Conservation (phyloP, 257 asterid species). For the Ajuga chamaepitys region DNA sequence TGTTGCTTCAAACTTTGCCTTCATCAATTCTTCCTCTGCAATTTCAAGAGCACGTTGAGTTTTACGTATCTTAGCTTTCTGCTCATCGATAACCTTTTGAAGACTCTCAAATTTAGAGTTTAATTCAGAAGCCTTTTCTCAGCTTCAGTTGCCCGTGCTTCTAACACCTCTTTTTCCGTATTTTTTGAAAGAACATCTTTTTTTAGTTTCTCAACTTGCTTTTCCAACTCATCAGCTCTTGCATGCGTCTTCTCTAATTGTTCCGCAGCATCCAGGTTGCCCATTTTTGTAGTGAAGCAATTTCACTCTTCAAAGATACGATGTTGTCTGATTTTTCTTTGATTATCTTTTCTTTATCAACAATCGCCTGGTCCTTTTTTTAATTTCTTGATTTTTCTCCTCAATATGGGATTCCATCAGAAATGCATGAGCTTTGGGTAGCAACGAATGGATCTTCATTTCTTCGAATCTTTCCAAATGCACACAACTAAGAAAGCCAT, state of each 20-base stretch:
- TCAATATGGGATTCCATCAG: slow-evolving; percentile 60
- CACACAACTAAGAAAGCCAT: too few species aligned
- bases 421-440: too few species aligned
- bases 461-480: too few species aligned
- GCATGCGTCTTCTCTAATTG: slow-evolving; percentile 66
- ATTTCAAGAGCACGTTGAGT: slow-evolving; percentile 88
- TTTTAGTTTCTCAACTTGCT: slow-evolving; percentile 56
- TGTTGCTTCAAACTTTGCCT: slow-evolving; percentile 69
- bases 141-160: slow-evolving; percentile 47
- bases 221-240: slow-evolving; percentile 62
- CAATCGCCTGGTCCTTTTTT: slow-evolving; percentile 56
- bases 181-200: slow-evolving; percentile 36
- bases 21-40: slow-evolving; percentile 93
- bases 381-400: slow-evolving; percentile 53
- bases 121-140: slow-evolving; percentile 48
- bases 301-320: slow-evolving; percentile 56
- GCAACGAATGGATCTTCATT: too few species aligned
- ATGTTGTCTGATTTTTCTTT: slow-evolving; percentile 52
- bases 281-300: slow-evolving; percentile 63
- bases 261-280: slow-evolving; percentile 50
- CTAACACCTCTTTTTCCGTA: slow-evolving; percentile 49
- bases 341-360: slow-evolving; percentile 59
- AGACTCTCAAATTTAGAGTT: slow-evolving; percentile 47
- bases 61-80: slow-evolving; percentile 69
- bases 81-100: slow-evolving; percentile 49